Evolutionary conservation across 1,284 basidiomycete genomes (phyloP).

Genomic region (Baeospora myosura): DNA sequence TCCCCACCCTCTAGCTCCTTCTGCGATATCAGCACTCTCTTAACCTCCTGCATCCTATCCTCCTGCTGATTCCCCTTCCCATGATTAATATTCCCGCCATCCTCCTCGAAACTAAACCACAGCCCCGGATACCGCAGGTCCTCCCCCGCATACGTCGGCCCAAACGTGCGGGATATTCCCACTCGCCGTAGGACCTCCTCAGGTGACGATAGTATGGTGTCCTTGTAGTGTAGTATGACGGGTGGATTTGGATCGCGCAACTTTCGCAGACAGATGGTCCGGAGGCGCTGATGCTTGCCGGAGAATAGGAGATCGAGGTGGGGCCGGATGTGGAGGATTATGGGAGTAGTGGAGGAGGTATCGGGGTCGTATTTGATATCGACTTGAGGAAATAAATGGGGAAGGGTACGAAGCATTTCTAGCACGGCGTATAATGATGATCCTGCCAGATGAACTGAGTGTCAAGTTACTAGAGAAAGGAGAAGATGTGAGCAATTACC

Average conservation of each 20-base stretch:
- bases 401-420: constrained; percentile 56
- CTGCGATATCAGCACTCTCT: constrained; percentile 65
- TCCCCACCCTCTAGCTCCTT: constrained; percentile 51
- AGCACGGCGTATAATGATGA: constrained; percentile 77
- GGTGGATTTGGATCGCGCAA: constrained; percentile 58
- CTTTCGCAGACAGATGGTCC: constrained; percentile 65
- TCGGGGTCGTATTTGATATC: constrained; percentile 81
- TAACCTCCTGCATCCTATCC: constrained; percentile 67
- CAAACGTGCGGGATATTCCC: constrained; percentile 67
- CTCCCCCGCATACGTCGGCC: constrained; percentile 79
- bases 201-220: constrained; percentile 49
- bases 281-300: constrained; percentile 65
- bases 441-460: constrained; percentile 39
- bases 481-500: constrained; percentile 39
- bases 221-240: constrained; percentile 65
- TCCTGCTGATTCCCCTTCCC: constrained; percentile 42
- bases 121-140: constrained; percentile 77
- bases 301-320: constrained; percentile 78
- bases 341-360: constrained; percentile 60
- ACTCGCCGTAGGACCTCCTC: constrained; percentile 58
- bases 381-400: constrained; percentile 69
- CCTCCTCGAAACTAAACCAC: constrained; percentile 74
- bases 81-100: constrained; percentile 37
- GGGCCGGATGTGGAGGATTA: constrained; percentile 72
- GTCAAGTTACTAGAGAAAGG: constrained; percentile 6